Evolutionary conservation across 2,329 filamentous ascomycete genomes (phyloP), one percentile per base, ranked within the genome.

Genomic region (Pyrenophora graminea): DNA sequence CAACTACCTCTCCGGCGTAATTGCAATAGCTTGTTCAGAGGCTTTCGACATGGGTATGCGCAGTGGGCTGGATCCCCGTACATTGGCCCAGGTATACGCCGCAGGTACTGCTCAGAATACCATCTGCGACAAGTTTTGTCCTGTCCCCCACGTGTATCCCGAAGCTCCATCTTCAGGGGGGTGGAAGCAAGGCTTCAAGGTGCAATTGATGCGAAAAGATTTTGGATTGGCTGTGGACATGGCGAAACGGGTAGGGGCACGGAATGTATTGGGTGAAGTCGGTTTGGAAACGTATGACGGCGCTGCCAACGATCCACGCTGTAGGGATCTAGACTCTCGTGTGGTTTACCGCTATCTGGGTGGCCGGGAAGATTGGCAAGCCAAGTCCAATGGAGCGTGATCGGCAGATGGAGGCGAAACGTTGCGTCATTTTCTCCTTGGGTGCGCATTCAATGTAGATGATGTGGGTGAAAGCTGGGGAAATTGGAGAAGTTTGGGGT

Each of bases 1-100:
- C 62, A 86, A 86, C 59, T 86, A 86, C 64, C 76, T 80, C 41
- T 83, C 79, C 0, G 82, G 81, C 1, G 71, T 84, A 18, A 85
- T 85, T 50, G 79, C 82, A 5, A 82, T 86, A 45, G 82, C 82
- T 0, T 77, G 75, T 37, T 76, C 80, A 0, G 83, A 86, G 64
- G 81, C 82, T 1, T 80, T 85, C 74, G 79, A 84, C 51, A 82
- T 86, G 66, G 82, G 82, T 0, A 85, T 86, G 73, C 70, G 76
- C 1, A 77, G 79, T 5, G 82, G 83, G 0, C 71, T 86, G 47
- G 80, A 85, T 53, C 80, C 82, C 0, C 67, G 77, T 4, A 76
- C 81, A 2, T 71, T 85, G 19, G 75, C 78, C 1, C 77, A 77
- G 39, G 77, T 84, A 4, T 83, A 79, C 54, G 74, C 75, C 13